Conservation (phyloP, 805 yeast genomes). For the Alloascoidea hylecoeti region DNA sequence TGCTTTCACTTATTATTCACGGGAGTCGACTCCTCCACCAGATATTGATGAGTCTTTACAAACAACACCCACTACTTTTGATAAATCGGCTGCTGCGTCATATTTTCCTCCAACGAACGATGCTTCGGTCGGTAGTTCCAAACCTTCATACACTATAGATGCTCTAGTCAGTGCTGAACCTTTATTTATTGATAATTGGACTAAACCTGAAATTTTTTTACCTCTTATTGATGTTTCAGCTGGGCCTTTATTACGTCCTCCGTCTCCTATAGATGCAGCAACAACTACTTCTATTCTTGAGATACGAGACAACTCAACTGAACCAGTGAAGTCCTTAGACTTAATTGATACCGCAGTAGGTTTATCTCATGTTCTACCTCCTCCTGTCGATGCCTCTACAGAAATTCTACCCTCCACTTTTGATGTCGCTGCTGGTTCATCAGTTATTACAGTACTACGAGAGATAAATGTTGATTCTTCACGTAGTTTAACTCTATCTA, state of each 20-base stretch:
- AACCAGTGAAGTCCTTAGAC: too few relatives aligned
- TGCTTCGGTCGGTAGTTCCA: too few relatives aligned
- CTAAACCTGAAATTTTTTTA: too few relatives aligned
- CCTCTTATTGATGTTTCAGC: neutral
- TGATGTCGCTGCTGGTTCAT: neutral
- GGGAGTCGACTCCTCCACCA: too few relatives aligned
- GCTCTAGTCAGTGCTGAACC: too few relatives aligned
- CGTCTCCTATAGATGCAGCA: neutral
- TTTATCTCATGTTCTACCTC: neutral
- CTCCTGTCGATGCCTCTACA: neutral
- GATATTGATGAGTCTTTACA: too few relatives aligned
- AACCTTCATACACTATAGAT: too few relatives aligned
- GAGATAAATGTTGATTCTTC: neutral
- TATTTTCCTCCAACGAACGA: too few relatives aligned
- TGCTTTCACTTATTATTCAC: too few relatives aligned
- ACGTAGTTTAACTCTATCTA: neutral
- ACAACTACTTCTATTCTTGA: neutral
- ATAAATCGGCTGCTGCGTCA: too few relatives aligned
- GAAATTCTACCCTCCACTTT: neutral
- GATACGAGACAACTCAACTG: neutral
- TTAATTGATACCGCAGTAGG: neutral
- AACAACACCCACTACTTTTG: too few relatives aligned
- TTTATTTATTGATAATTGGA: too few relatives aligned
- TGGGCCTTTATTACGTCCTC: neutral
- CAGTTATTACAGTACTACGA: neutral